These are phyloP conservation scores for Pachysolen tannophilus DNA, from an alignment of 805 yeast genomes.

Conservation along the genomic window DNA sequence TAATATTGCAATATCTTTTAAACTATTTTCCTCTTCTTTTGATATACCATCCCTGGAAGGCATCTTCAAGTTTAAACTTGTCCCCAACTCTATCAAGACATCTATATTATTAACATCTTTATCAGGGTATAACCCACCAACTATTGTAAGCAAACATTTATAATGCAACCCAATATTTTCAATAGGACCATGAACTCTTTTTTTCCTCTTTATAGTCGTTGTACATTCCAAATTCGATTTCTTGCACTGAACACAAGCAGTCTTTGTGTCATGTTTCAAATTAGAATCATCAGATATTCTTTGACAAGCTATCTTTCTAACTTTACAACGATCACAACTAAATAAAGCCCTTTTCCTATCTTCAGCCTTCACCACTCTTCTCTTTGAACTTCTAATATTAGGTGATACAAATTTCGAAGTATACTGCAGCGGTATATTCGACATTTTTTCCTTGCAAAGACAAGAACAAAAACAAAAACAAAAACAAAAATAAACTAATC, in stretches of 20 bases:
- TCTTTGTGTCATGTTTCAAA: slow-evolving; percentile 25
- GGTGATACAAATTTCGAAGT: background rate
- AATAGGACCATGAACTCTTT: slow-evolving; percentile 31
- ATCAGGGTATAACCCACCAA: slow-evolving; percentile 35
- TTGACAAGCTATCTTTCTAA: slow-evolving; percentile 33
- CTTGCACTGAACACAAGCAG: slow-evolving; percentile 32
- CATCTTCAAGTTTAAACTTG: slow-evolving; percentile 25
- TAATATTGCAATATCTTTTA: slow-evolving; percentile 9
- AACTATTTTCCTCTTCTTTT: slow-evolving; percentile 6
- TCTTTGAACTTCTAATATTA: slow-evolving; percentile 14
- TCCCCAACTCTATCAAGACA: slow-evolving; percentile 29
- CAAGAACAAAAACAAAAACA: too few relatives aligned
- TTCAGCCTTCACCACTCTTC: slow-evolving; percentile 29
- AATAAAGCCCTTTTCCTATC: slow-evolving; percentile 32
- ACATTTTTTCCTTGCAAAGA: too few relatives aligned
- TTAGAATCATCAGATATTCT: slow-evolving; percentile 23
- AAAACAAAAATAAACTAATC: too few relatives aligned
- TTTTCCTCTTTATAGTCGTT: slow-evolving; percentile 33
- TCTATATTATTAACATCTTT: slow-evolving; percentile 35
- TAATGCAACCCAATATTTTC: slow-evolving; percentile 36
- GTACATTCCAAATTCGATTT: slow-evolving; percentile 30
- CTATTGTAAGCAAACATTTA: slow-evolving; percentile 29
- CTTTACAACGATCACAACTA: slow-evolving; percentile 38
- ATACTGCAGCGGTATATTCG: too few relatives aligned
- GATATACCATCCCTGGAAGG: slow-evolving; percentile 16